phyloP scores from a whole-genome alignment of 2,329 filamentous ascomycete species.

The Ambrosiella beaveri region DNA sequence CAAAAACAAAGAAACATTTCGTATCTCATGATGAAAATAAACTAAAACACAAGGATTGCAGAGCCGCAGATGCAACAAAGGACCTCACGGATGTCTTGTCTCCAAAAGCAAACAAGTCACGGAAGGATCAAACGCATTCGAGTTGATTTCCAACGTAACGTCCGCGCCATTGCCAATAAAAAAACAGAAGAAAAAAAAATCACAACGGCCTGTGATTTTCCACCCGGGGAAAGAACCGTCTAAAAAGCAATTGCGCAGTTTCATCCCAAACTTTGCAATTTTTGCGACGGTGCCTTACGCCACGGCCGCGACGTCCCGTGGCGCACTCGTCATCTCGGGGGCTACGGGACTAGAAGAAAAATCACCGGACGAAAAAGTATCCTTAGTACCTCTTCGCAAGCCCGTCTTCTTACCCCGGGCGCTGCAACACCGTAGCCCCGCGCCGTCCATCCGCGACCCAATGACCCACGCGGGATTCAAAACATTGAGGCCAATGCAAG shows the following conservation, averaged over 20 bases:
- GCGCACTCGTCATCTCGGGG: too few species aligned
- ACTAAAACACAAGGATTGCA: background rate
- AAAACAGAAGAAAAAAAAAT: background rate
- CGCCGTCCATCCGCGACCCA: constrained; percentile 17
- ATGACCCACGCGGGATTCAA: constrained; percentile 26
- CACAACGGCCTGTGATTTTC: background rate
- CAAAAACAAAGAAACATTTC: too few species aligned
- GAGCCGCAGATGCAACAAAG: background rate
- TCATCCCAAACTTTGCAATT: too few species aligned
- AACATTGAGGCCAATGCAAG: constrained; percentile 27
- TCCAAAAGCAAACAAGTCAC: background rate
- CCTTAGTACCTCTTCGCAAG: constrained; percentile 3
- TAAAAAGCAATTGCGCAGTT: too few species aligned
- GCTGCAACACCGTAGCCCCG: constrained; percentile 14
- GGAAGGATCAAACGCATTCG: background rate
- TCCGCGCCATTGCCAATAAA: background rate
- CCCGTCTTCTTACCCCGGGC: background rate
- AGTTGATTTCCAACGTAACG: background rate
- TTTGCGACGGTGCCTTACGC: too few species aligned
- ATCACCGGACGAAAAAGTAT: background rate
- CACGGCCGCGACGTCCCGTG: too few species aligned
- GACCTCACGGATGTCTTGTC: background rate
- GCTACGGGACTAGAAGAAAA: background rate
- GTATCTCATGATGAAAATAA: too few species aligned
- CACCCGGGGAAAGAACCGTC: background rate